These are phyloP conservation scores for Starmerella bacillaris DNA, from an alignment of 805 yeast genomes.

Conservation along the genomic window DNA sequence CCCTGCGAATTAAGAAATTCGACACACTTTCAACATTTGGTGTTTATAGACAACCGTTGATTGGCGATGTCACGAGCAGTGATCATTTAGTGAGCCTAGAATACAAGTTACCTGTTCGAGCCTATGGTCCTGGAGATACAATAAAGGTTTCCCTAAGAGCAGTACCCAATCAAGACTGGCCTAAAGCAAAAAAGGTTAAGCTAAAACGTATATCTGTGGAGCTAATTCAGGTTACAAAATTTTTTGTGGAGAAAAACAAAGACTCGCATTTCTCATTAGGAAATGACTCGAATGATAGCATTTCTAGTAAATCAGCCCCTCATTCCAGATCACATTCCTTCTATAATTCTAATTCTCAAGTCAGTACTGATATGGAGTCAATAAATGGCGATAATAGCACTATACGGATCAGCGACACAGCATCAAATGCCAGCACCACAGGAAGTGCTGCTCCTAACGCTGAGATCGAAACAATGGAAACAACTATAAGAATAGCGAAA, in stretches of 20 bases:
- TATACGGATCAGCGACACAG: not conserved
- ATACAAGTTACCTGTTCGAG: slow-evolving; percentile 21
- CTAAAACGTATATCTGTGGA: slow-evolving; percentile 23
- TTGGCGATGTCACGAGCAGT: slow-evolving; percentile 16
- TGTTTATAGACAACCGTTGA: slow-evolving; percentile 20
- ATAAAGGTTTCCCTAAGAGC: slow-evolving; percentile 20
- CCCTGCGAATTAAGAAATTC: slow-evolving; percentile 23
- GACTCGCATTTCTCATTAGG: not conserved
- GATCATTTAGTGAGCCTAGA: slow-evolving; percentile 25
- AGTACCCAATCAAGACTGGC: slow-evolving; percentile 24
- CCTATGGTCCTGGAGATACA: slow-evolving; percentile 27
- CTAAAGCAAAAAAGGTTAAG: slow-evolving; percentile 24
- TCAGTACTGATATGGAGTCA: not conserved
- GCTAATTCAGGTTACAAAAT: slow-evolving; percentile 24
- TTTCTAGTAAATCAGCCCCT: too few relatives aligned
- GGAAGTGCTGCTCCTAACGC: slow-evolving; percentile 7
- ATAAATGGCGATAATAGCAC: not conserved
- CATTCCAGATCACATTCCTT: not conserved
- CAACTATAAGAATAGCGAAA: slow-evolving; percentile 20
- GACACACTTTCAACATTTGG: slow-evolving; percentile 27
- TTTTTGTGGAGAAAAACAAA: slow-evolving; percentile 4
- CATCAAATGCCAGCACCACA: not conserved
- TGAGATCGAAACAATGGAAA: slow-evolving; percentile 20
- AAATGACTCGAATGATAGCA: not conserved
- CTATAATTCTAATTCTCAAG: not conserved